A percentile compares a stretch with the other conserved stretches of the same genome.
phyloP scores from a whole-genome alignment of 1,284 basidiomycete species.

The Caloboletus firmus region DNA sequence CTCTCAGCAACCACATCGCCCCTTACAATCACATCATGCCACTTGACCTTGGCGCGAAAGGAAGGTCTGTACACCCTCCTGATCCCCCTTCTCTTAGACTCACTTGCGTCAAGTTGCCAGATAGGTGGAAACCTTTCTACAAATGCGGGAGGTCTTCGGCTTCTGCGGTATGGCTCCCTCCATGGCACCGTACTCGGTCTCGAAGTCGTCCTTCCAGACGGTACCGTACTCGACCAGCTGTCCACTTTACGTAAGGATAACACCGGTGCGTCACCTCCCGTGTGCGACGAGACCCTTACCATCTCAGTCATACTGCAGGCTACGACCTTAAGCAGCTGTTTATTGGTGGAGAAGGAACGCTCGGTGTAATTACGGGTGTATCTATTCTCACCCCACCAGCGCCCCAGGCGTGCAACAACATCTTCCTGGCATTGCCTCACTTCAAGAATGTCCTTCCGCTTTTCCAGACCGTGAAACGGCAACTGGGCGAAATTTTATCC shows the following conservation, averaged over 20 bases:
- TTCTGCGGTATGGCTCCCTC: constrained; percentile 93
- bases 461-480: constrained; percentile 65
- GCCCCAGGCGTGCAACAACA: constrained; percentile 79
- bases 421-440: constrained; percentile 72
- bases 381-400: constrained; percentile 94
- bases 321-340: constrained; percentile 99
- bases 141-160: constrained; percentile 93
- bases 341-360: constrained; percentile 95
- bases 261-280: constrained; percentile 62
- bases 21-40: constrained; percentile 96
- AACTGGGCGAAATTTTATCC: constrained; percentile 93
- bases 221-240: constrained; percentile 88
- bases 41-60: constrained; percentile 96
- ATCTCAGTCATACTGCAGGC: constrained; percentile 51
- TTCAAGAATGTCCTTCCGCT: constrained; percentile 76
- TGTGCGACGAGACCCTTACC: neutral
- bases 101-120: constrained; percentile 70
- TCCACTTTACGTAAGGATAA: constrained; percentile 94
- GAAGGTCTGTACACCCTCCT: constrained; percentile 57
- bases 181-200: constrained; percentile 97
- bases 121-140: constrained; percentile 98
- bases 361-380: constrained; percentile 94
- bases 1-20: constrained; percentile 83
- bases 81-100: neutral
- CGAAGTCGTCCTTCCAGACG: constrained; percentile 95